phyloP scores from a whole-genome alignment of 2,329 filamentous ascomycete genomes.

The Gliomastix tumulicola region DNA sequence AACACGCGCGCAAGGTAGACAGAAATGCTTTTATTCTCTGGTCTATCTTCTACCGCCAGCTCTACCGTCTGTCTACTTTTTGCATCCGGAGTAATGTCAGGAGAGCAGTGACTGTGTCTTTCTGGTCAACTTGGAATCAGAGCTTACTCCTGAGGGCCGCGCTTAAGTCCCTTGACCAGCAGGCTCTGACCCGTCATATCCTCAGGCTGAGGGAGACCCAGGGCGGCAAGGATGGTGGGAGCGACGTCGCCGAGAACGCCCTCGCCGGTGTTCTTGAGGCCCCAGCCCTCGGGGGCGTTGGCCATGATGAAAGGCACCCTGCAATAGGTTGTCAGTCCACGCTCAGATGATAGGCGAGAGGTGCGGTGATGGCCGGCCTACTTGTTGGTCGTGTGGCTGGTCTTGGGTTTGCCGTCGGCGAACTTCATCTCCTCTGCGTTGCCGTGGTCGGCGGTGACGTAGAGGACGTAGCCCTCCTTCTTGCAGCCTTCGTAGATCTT shows the following conservation, averaged over 20 bases:
- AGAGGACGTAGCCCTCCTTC: slow-evolving; percentile 85
- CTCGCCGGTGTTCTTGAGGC: slow-evolving; percentile 63
- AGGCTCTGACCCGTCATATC: slow-evolving; percentile 89
- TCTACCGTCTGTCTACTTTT: too few species aligned
- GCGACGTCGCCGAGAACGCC: slow-evolving; percentile 97
- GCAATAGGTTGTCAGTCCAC: background rate
- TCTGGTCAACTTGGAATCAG: too few species aligned
- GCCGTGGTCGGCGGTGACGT: slow-evolving; percentile 94
- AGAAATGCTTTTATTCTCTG: too few species aligned
- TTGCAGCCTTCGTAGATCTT: slow-evolving; percentile 90
- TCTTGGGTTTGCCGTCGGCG: slow-evolving; percentile 92
- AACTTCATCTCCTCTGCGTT: slow-evolving; percentile 99
- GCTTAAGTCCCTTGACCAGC: slow-evolving; percentile 61
- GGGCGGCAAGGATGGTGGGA: slow-evolving; percentile 82
- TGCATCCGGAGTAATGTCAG: too few species aligned
- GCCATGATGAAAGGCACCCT: slow-evolving; percentile 92
- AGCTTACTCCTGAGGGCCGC: slow-evolving; percentile 15
- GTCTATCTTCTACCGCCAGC: too few species aligned
- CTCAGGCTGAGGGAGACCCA: slow-evolving; percentile 84
- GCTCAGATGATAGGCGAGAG: background rate
- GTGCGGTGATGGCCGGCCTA: slow-evolving; percentile 7
- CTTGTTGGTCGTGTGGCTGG: slow-evolving; percentile 94
- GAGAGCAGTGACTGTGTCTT: too few species aligned
- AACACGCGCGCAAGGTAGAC: too few species aligned
- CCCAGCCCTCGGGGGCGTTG: slow-evolving; percentile 87